Evolutionary conservation across 2,329 filamentous ascomycete species (phyloP).

Genomic region (Daldinia sp.): DNA sequence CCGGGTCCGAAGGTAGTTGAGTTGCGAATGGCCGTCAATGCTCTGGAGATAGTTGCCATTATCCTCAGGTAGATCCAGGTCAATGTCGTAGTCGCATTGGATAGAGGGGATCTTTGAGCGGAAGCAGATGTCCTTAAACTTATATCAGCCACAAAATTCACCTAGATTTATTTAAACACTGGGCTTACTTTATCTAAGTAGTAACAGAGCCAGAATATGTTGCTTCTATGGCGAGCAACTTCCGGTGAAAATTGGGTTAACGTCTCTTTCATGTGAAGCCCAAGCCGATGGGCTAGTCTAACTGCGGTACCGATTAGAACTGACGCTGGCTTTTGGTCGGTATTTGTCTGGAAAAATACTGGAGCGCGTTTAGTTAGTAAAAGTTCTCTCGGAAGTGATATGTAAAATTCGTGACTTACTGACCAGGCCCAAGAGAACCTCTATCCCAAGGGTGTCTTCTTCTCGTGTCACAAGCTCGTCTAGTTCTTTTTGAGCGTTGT

Average conservation of each 20-base stretch:
- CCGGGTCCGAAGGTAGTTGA: constrained; percentile 52
- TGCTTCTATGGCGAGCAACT: constrained; percentile 47
- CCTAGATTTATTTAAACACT: no score
- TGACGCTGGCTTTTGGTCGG: constrained; percentile 49
- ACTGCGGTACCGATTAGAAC: constrained; percentile 52
- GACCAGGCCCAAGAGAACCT: constrained; percentile 51
- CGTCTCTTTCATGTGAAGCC: constrained; percentile 46
- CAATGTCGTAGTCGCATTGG: constrained; percentile 52
- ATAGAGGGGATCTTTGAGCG: constrained; percentile 50
- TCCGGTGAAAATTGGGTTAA: constrained; percentile 40
- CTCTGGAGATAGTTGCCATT: constrained; percentile 48
- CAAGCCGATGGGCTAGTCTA: constrained; percentile 49
- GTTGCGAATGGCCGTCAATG: constrained; percentile 45
- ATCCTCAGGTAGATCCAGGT: constrained; percentile 51
- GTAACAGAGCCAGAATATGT: constrained; percentile 55
- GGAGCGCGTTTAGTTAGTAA: constrained; percentile 6
- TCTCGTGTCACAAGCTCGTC: constrained; percentile 51
- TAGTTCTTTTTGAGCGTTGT: constrained; percentile 50
- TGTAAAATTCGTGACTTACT: constrained; percentile 27
- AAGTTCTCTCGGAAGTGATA: not conserved
- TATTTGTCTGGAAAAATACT: constrained; percentile 50
- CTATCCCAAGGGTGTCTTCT: constrained; percentile 50
- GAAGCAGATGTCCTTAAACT: constrained; percentile 49
- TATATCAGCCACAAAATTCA: constrained; percentile 6
- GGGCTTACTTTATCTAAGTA: constrained; percentile 50